These are phyloP conservation scores for Austroboletus eburneus DNA, from an alignment of 768 basidiomycete genomes.

Conservation along the genomic window DNA sequence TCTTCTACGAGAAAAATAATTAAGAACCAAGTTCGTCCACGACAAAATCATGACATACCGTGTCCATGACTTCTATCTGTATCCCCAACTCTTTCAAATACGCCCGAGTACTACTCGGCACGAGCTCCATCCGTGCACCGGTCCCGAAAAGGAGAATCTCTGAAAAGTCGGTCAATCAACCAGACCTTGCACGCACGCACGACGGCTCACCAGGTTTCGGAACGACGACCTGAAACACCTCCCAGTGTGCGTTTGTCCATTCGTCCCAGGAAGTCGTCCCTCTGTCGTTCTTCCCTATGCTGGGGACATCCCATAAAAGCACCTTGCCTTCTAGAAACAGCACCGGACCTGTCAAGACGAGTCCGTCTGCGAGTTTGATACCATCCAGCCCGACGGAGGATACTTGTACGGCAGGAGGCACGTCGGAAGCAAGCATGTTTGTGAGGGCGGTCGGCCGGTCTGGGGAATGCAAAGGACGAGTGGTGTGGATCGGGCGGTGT, in stretches of 20 bases:
- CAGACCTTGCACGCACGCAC: not conserved
- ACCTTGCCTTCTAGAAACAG: constrained; percentile 85
- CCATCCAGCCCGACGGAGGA: constrained; percentile 58
- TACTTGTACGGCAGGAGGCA: constrained; percentile 68
- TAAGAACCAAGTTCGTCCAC: not conserved
- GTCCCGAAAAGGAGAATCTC: constrained; percentile 92
- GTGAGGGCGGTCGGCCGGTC: constrained; percentile 40
- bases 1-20: constrained; percentile 47
- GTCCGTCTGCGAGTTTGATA: constrained; percentile 72
- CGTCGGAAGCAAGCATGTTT: constrained; percentile 71
- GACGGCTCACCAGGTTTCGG: constrained; percentile 75
- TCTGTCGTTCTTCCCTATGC: not conserved
- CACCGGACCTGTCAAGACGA: constrained; percentile 70
- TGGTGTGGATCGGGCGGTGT: constrained; percentile 14
- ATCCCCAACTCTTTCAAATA: constrained; percentile 76
- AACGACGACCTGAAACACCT: constrained; percentile 74
- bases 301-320: constrained; percentile 85
- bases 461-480: constrained; percentile 2
- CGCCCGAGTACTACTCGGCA: constrained; percentile 61
- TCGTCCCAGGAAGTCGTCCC: constrained; percentile 47
- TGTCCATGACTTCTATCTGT: constrained; percentile 84
- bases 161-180: constrained; percentile 27
- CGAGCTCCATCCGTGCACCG: constrained; percentile 63
- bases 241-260: constrained; percentile 73
- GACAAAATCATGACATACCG: constrained; percentile 41